Conservation (phyloP, 495 filamentous ascomycete genomes). For the Hypoxylon intermedium region DNA sequence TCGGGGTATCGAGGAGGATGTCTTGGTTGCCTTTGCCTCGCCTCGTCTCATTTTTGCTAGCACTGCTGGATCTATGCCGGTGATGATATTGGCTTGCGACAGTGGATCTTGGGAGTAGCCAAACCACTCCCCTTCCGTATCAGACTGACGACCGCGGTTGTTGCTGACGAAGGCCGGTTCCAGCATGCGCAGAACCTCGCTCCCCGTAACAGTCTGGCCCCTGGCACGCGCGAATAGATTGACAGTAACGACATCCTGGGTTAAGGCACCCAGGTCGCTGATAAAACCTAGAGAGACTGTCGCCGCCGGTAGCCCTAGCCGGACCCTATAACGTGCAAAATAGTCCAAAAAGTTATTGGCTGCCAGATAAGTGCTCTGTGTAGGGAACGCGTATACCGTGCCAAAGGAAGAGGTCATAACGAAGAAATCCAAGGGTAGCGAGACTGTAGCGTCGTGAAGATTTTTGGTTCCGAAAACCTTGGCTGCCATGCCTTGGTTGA, state of each 20-base stretch:
- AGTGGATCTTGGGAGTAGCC: conserved; percentile 29
- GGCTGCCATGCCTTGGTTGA: conserved; percentile 40
- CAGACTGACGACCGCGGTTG: background rate
- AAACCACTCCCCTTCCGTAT: background rate
- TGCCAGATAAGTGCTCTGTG: conserved; percentile 61
- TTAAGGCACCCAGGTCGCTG: background rate
- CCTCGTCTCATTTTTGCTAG: conserved; percentile 26
- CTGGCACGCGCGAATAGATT: conserved; percentile 8
- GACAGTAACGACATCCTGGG: conserved; percentile 13
- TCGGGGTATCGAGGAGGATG: conserved; percentile 16
- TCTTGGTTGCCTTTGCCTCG: conserved; percentile 7
- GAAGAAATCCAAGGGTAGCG: conserved; percentile 60
- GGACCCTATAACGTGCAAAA: conserved; percentile 45
- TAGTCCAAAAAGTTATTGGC: conserved; percentile 60
- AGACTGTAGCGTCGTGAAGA: conserved; percentile 50
- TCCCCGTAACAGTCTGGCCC: conserved; percentile 7
- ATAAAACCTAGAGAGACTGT: conserved; percentile 12
- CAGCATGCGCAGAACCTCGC: conserved; percentile 12
- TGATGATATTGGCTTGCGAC: conserved; percentile 35
- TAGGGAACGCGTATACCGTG: conserved; percentile 52
- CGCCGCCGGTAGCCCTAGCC: conserved; percentile 38
- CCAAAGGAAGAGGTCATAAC: conserved; percentile 58
- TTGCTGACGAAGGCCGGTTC: conserved; percentile 30
- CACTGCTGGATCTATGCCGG: conserved; percentile 33
- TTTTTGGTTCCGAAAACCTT: conserved; percentile 53